These are phyloP conservation scores for Mycena metata DNA, from an alignment of 768 basidiomycete species.

Conservation along the genomic window DNA sequence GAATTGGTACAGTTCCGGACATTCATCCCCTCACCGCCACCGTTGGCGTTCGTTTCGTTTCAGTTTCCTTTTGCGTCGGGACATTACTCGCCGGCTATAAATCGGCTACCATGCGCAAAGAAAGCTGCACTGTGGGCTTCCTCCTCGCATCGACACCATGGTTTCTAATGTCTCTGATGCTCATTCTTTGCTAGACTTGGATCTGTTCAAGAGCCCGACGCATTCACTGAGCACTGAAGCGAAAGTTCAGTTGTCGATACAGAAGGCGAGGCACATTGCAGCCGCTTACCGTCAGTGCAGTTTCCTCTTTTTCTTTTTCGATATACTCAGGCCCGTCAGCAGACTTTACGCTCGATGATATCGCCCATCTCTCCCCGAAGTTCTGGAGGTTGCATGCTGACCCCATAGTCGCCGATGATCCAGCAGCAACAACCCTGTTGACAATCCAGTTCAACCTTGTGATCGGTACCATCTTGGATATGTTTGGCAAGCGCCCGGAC, in stretches of 20 bases:
- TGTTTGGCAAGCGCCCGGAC: slow-evolving; percentile 8
- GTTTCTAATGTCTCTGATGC: too few species aligned
- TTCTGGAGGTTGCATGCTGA: slow-evolving; percentile 35
- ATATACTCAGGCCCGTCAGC: not conserved
- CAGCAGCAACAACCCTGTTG: slow-evolving; percentile 23
- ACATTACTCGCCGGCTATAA: too few species aligned
- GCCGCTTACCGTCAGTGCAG: not conserved
- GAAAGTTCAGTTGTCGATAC: slow-evolving; percentile 3
- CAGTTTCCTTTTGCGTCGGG: too few species aligned
- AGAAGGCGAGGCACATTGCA: not conserved
- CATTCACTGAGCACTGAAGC: not conserved
- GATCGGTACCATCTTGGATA: slow-evolving; percentile 27
- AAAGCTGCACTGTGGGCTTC: too few species aligned
- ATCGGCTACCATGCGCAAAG: too few species aligned
- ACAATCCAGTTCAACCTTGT: slow-evolving; percentile 35
- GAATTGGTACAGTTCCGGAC: too few species aligned
- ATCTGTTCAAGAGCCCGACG: not conserved
- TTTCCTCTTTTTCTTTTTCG: not conserved
- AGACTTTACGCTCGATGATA: slow-evolving; percentile 34
- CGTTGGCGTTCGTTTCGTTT: too few species aligned
- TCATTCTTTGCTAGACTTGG: not conserved
- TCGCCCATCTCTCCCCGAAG: slow-evolving; percentile 10
- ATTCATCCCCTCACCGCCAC: too few species aligned
- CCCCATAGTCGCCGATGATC: slow-evolving; percentile 24
- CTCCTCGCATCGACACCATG: too few species aligned